Evolutionary conservation across 2,329 filamentous ascomycete species (phyloP), one percentile per base, ranked within the genome.

Genomic region (Lachnum nothofagi): DNA sequence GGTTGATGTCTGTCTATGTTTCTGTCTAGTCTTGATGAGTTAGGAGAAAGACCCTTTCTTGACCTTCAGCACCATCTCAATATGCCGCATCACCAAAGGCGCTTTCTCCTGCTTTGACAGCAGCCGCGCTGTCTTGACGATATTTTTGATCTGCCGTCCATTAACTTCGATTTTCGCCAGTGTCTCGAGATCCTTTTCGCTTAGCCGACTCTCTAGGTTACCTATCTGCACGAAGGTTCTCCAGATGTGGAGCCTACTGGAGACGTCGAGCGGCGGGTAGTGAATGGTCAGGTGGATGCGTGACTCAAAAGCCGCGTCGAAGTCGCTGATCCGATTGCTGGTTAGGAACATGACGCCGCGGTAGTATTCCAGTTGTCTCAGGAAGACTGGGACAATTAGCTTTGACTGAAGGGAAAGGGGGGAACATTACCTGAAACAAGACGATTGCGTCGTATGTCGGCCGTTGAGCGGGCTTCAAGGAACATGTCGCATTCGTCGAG

Each of bases 401-500:
- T 41, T 4, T 34, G 16, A 24, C 9, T 35, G 24, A 5, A 7
- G 29, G 14, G 37, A 5, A 20, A 2, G 14, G 17, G 23, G 29
- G 22, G 35, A 14, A 23, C 45, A 48, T 51, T 34, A 55, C 53
- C 44, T n/a, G 53, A 57, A 20, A 69, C 63, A 17, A 72, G 60
- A 44, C 61, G 62, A 60, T 73, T 73, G 41, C 68, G 63, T 48
- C 64, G 55, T 12, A 70, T 54, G 51, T 68, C 65, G 46, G 63
- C 53, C n/a, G 59, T 55, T 2, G 46, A 54, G 9, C 55, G 48
- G 6, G 41, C 52, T 34, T 62, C 59, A 1, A 67, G 56, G 67
- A 82, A 83, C 7, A 82, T 75, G 57, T 84, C 81, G 17, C 78
- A 83, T 68, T 88, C 85, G 60, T 89, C 85, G 2, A 88, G 77